Conservation (phyloP, 2,329 filamentous ascomycete species). For the Ciborinia camelliae region DNA sequence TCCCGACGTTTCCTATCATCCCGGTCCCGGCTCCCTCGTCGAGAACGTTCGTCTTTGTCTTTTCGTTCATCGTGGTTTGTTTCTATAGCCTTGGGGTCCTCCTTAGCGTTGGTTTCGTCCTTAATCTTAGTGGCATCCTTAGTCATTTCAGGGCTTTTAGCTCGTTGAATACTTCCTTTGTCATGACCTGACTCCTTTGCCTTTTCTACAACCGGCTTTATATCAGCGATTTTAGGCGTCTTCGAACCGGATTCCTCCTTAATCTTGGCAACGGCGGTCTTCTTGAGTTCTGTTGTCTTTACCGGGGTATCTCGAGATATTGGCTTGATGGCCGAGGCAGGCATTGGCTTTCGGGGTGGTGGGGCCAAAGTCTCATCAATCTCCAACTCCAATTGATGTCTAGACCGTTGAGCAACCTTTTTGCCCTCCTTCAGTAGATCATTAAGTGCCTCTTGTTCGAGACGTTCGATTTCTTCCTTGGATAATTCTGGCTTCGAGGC, state of each 20-base stretch:
- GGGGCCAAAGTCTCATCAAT: slow-evolving; percentile 37
- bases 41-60: slow-evolving; percentile 22
- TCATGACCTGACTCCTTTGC: slow-evolving; percentile 21
- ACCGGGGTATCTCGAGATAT: slow-evolving; percentile 33
- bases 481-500: slow-evolving; percentile 32
- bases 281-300: slow-evolving; percentile 34
- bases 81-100: slow-evolving; percentile 4
- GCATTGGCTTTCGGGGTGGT: slow-evolving; percentile 36
- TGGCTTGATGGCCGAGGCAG: slow-evolving; percentile 38
- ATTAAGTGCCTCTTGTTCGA: slow-evolving; percentile 38
- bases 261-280: slow-evolving; percentile 20
- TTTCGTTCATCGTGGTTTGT: slow-evolving; percentile 7
- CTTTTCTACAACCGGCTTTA: slow-evolving; percentile 19
- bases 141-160: slow-evolving; percentile 7
- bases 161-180: slow-evolving; percentile 20
- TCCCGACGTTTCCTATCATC: slow-evolving; percentile 23
- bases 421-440: slow-evolving; percentile 38
- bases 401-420: slow-evolving; percentile 32
- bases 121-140: slow-evolving; percentile 2
- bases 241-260: slow-evolving; percentile 30
- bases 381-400: slow-evolving; percentile 37
- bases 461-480: slow-evolving; percentile 36
- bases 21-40: slow-evolving; percentile 15
- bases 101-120: slow-evolving; percentile 8
- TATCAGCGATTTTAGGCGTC: slow-evolving; percentile 20